Base-by-base conservation (phyloP, 441 rosid species). In the Populus trichocarpa region DNA sequence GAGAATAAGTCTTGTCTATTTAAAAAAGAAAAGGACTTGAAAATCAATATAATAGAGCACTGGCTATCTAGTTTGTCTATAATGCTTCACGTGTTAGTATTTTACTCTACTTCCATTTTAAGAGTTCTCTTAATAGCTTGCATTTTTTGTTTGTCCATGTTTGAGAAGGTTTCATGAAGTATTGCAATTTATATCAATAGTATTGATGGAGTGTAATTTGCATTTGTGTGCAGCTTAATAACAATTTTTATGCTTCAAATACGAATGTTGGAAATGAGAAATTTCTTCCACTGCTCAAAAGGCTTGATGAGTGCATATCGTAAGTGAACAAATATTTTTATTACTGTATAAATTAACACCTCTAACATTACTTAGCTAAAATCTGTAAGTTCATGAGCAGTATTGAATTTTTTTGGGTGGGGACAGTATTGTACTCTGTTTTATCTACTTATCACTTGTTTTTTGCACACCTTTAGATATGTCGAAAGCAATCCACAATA, bases 291-390 rank as follows among this genome's bases (percentile, higher is more conserved):
- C 87, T 96, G 76, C 98, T 96, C 81, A 94, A 93, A 86, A 91
- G 90, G 71, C 91, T 96, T 53, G 99, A 96, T 75, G 98, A 96
- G 72, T 96, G 97, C 90, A 94, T 94, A 87, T 82, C 89, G 98
- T 94, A 85, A 90, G 99, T 88, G 67, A 69, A 83, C 50, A 16
- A 66, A 75, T 40, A 11, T 75, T 65, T 75, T 75, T 30, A 61
- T 30, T 1, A 40, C 10, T 14, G 35, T 71, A n/a, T 72, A 30
- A 13, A 18, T 70, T 71, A 23, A n/a, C 35, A 18, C 42, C 23
- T 70, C 22, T 68, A 64, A n/a, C 61, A 38, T 20, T 68, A 3
- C 35, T 70, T 28, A 23, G 25, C 2, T 16, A 74, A 25, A 35
- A 3, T 5, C 67, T 28, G 57, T 63, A 77, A 70, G 69, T 72